Evolutionary conservation across 2,329 filamentous ascomycete genomes (phyloP).

Genomic region (Claviceps fusiformis): DNA sequence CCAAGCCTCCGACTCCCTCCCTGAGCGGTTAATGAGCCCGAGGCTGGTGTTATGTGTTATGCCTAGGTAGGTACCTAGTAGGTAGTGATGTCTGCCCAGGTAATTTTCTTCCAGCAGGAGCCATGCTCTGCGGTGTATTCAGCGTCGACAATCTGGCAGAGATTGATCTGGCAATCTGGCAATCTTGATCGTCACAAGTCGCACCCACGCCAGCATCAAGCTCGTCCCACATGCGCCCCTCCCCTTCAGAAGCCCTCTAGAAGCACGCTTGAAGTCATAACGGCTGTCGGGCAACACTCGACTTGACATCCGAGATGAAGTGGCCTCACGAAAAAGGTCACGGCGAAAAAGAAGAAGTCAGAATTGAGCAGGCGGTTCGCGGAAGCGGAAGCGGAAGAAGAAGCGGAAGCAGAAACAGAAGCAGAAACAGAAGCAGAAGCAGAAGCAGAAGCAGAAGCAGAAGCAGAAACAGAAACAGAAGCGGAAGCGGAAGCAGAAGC

Average conservation of each 20-base stretch:
- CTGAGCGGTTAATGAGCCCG: not conserved
- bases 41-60: not conserved
- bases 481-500: not conserved
- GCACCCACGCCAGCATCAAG: not conserved
- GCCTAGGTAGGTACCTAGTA: not conserved
- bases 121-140: not conserved
- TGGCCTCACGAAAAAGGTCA: not conserved
- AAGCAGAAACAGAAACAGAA: no score
- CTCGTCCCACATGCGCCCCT: constrained; percentile 2
- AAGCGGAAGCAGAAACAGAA: no score
- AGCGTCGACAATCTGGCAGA: constrained; percentile 5
- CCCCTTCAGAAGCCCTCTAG: constrained; percentile 4
- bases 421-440: no score
- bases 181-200: constrained; percentile 3
- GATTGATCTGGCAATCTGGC: constrained; percentile 4
- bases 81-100: no score
- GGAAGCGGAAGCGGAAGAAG: not conserved
- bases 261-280: not conserved
- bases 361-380: not conserved
- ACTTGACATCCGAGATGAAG: no score
- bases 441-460: no score
- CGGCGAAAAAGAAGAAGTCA: not conserved
- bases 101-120: not conserved
- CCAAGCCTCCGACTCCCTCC: not conserved
- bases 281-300: not conserved